Percentiles rank a stretch among this genome's conserved stretches.
Evolutionary conservation across 1,284 basidiomycete species (phyloP).

Genomic region (Porodaedalea pini): DNA sequence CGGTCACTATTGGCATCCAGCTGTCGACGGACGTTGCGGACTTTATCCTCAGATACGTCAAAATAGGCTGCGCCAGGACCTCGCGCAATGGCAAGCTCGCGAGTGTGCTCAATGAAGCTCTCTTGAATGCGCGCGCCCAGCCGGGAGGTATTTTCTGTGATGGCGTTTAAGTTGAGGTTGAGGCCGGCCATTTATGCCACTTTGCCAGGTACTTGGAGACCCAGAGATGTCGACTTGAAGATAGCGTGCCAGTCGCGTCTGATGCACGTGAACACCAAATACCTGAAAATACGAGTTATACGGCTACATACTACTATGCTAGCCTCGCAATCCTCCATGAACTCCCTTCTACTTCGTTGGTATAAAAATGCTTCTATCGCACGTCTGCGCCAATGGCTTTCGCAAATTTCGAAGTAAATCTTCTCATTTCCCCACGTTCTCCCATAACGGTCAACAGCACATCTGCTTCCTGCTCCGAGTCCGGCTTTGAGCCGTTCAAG

Average conservation of each 20-base stretch:
- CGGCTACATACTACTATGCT: background rate
- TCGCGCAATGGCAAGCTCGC: constrained; percentile 59
- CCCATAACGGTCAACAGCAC: constrained; percentile 83
- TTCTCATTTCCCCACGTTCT: constrained; percentile 73
- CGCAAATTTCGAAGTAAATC: constrained; percentile 56
- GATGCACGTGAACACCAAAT: background rate
- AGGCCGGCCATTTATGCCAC: constrained; percentile 7
- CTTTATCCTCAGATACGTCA: constrained; percentile 68
- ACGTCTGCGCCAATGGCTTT: constrained; percentile 41
- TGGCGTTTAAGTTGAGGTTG: constrained; percentile 56
- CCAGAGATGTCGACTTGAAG: no score
- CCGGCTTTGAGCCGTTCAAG: constrained; percentile 25
- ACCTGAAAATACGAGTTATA: background rate
- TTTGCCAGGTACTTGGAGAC: no score
- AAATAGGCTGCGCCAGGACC: constrained; percentile 57
- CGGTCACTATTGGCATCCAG: constrained; percentile 83
- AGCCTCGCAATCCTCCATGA: background rate
- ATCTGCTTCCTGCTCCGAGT: constrained; percentile 32
- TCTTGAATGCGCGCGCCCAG: constrained; percentile 77
- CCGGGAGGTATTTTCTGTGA: constrained; percentile 76
- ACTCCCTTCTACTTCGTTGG: background rate
- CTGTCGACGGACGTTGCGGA: constrained; percentile 76
- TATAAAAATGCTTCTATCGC: background rate
- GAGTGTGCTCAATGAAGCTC: constrained; percentile 72
- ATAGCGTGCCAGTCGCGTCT: background rate